These are phyloP conservation scores for Microthlaspi erraticum DNA, from an alignment of 345 rosid genomes.

Conservation along the genomic window DNA sequence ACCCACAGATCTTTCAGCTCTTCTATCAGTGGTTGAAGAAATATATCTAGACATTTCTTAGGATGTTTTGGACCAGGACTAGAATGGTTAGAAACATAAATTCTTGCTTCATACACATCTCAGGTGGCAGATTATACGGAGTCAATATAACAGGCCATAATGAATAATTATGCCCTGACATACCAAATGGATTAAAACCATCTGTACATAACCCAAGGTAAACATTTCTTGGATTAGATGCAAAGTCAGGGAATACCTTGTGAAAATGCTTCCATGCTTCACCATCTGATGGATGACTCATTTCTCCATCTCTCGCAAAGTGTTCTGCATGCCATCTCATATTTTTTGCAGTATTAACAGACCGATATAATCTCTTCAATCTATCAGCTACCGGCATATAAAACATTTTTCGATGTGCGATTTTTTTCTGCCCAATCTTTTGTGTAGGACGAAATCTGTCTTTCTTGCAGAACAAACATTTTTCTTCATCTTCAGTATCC, in stretches of 20 bases:
- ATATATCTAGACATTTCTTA: too few relatives aligned
- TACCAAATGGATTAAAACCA: background rate
- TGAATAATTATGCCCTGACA: conserved; percentile 5
- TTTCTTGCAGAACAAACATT: background rate
- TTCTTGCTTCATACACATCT: conserved; percentile 5
- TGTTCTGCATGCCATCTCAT: background rate
- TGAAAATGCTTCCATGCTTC: background rate
- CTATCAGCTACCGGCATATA: background rate
- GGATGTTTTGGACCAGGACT: too few relatives aligned
- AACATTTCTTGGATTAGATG: background rate
- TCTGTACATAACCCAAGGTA: conserved; percentile 2
- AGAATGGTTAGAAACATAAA: background rate
- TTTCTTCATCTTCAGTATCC: background rate
- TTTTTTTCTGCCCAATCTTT: background rate
- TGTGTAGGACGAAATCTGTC: background rate
- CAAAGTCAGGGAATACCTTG: background rate
- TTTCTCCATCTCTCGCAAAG: background rate
- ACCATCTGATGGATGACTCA: conserved; percentile 5
- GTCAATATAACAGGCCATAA: background rate
- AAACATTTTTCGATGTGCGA: background rate
- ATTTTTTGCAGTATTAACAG: background rate
- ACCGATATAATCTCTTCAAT: background rate
- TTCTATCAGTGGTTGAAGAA: too few relatives aligned
- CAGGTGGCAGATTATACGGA: background rate
- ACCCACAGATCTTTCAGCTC: too few relatives aligned